A percentile compares a stretch with the other conserved stretches of the same genome.
Evolutionary conservation across 2,329 filamentous ascomycete species (phyloP).

Genomic region (Colletotrichum sp.): DNA sequence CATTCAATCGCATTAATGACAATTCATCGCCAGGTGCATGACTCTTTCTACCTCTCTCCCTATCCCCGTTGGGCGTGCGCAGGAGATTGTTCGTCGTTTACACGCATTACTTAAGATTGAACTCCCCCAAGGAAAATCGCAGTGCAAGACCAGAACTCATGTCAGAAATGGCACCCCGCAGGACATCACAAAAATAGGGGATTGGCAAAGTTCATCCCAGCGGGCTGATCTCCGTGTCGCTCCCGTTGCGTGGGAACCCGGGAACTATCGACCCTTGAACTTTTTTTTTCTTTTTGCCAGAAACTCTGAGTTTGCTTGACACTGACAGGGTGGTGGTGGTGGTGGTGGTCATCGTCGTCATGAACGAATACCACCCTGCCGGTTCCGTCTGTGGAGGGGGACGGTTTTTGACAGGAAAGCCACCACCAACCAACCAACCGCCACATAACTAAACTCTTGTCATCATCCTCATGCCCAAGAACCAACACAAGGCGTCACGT

Average conservation of each 20-base stretch:
- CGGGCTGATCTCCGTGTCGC: neutral
- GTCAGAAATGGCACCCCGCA: neutral
- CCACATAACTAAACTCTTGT: neutral
- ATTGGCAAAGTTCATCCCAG: slow-evolving; percentile 15
- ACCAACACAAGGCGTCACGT: neutral
- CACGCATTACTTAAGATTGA: neutral
- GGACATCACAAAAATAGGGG: neutral
- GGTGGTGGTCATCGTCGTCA: neutral
- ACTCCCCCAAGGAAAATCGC: neutral
- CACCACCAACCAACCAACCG: neutral
- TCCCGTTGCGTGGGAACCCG: neutral
- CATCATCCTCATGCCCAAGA: neutral
- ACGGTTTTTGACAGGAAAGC: neutral
- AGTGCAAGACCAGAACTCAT: neutral
- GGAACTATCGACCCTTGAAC: neutral
- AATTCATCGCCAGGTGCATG: neutral
- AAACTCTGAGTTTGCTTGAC: neutral
- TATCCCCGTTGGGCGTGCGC: neutral
- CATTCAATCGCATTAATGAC: neutral
- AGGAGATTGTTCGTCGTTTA: neutral
- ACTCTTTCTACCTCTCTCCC: neutral
- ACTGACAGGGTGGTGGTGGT: neutral
- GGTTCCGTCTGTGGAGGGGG: neutral
- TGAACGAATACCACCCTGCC: neutral
- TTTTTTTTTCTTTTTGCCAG: neutral